phyloP scores from a whole-genome alignment of 306 rosid genomes.

The Betula pendula region DNA sequence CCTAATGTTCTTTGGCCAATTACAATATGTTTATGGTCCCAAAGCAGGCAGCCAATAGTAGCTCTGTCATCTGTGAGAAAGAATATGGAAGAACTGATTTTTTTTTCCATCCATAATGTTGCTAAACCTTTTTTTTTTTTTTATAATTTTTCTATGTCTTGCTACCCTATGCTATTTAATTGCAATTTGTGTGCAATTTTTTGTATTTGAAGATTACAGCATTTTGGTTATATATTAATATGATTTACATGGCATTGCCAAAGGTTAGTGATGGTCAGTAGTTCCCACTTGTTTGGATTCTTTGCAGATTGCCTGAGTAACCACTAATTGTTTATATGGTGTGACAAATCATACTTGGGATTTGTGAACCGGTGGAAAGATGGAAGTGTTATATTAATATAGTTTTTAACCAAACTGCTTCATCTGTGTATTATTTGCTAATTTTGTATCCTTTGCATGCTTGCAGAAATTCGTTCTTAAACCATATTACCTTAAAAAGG shows the following conservation, averaged over 20 bases:
- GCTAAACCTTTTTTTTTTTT: neutral
- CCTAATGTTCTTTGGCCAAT: neutral
- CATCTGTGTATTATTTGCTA: neutral
- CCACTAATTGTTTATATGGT: neutral
- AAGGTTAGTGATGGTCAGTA: neutral
- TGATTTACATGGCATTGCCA: neutral
- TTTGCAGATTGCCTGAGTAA: neutral
- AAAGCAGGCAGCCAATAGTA: neutral
- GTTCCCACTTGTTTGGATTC: conserved; percentile 1
- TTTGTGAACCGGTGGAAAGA: neutral
- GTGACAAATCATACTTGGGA: neutral
- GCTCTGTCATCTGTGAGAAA: neutral
- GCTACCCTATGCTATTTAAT: neutral
- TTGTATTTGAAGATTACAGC: neutral
- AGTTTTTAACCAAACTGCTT: neutral
- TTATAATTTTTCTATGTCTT: neutral
- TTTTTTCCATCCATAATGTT: neutral
- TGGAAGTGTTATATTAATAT: neutral
- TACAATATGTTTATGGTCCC: neutral
- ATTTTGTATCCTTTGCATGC: conserved; percentile 24
- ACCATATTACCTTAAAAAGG: conserved; percentile 78
- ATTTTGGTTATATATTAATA: neutral
- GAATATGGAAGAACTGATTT: neutral
- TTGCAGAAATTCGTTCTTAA: conserved; percentile 73
- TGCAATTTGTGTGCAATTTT: neutral